These are phyloP conservation scores for Musa itinerans DNA, from an alignment of 176 grass and related monocot genomes.

Conservation along the genomic window DNA sequence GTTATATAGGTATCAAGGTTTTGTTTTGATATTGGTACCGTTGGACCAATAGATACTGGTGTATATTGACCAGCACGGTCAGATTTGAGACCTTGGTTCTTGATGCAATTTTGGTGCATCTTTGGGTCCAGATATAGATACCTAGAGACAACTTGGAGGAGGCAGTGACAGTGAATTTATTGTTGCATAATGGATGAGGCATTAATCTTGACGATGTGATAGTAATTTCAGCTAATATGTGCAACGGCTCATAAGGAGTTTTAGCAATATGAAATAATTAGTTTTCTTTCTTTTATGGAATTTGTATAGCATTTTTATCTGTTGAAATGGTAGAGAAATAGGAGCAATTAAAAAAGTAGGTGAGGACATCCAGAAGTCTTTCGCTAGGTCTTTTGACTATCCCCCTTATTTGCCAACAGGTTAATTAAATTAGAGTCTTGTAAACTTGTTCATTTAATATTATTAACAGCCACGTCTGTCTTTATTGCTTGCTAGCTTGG, in stretches of 20 bases:
- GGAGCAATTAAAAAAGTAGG: too few species aligned
- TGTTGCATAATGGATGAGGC: background rate
- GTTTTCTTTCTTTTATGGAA: background rate
- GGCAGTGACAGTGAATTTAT: background rate
- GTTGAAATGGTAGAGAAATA: background rate
- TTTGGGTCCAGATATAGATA: background rate
- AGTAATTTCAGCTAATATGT: too few species aligned
- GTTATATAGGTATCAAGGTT: too few species aligned
- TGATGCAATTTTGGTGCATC: background rate
- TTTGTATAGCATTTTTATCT: background rate
- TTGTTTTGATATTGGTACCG: too few species aligned
- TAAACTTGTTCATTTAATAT: background rate
- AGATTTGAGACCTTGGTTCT: too few species aligned
- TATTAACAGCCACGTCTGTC: background rate
- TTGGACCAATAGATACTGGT: too few species aligned
- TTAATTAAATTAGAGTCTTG: background rate
- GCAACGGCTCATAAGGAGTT: background rate
- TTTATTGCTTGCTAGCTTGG: background rate
- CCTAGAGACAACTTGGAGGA: background rate
- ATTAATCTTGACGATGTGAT: background rate
- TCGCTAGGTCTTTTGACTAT: too few species aligned
- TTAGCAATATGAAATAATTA: background rate
- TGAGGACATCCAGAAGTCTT: too few species aligned
- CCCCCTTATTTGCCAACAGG: background rate
- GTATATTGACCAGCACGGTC: too few species aligned